These are phyloP conservation scores for Batrachochytrium dendrobatidis DNA, from an alignment of 371 early-diverging fungal species.

Conservation along the genomic window DNA sequence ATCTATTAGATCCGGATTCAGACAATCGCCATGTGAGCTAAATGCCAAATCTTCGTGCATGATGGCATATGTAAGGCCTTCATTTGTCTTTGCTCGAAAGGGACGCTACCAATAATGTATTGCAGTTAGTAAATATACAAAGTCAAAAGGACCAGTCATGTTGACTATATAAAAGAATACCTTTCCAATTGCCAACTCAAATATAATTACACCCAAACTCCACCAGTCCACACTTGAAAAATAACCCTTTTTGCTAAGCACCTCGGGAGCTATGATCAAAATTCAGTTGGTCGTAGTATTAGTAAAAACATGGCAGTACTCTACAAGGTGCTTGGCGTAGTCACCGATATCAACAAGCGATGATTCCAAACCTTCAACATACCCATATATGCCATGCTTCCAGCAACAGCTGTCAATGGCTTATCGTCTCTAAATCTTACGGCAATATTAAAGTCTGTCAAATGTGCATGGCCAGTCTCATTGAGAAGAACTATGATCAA, in stretches of 20 bases:
- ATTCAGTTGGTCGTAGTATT: not conserved
- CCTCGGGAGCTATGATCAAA: constrained; percentile 67
- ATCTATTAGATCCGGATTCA: constrained; percentile 13
- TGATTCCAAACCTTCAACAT: constrained; percentile 71
- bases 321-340: constrained; percentile 42
- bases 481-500: constrained; percentile 42
- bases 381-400: constrained; percentile 59
- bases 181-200: constrained; percentile 83
- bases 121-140: not conserved
- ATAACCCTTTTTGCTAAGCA: constrained; percentile 60
- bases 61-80: constrained; percentile 56
- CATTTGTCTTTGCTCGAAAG: constrained; percentile 65
- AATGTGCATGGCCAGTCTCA: constrained; percentile 39
- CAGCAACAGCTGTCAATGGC: constrained; percentile 30
- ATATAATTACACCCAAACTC: constrained; percentile 78
- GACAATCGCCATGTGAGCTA: constrained; percentile 36
- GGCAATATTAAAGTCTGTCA: constrained; percentile 54
- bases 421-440: constrained; percentile 26
- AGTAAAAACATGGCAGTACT: not conserved
- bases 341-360: constrained; percentile 72
- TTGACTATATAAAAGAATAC: constrained; percentile 7
- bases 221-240: constrained; percentile 77
- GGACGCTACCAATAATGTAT: constrained; percentile 46
- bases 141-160: no score
- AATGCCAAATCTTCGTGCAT: constrained; percentile 48